These are phyloP conservation scores for Vickermania spadyakhi DNA, from an alignment of 208 protist genomes.

Conservation along the genomic window DNA sequence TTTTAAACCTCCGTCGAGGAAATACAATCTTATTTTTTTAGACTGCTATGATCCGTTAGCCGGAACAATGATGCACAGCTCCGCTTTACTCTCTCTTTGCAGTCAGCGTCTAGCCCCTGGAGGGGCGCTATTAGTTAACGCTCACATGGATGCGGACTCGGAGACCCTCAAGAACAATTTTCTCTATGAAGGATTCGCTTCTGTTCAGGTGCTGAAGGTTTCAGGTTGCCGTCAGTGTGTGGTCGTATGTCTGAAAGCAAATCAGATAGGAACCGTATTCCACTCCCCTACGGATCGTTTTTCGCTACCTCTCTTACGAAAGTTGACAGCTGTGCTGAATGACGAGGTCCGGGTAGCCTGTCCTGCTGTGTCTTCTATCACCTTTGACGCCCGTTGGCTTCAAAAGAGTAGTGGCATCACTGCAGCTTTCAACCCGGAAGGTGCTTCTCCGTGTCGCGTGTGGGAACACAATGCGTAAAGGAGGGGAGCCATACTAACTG, in stretches of 20 bases:
- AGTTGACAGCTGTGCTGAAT: too few species aligned
- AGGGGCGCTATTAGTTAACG: slow-evolving; percentile 63
- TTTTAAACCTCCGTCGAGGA: neutral
- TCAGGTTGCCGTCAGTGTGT: slow-evolving; percentile 50
- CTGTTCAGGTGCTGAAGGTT: slow-evolving; percentile 62
- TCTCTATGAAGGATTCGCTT: slow-evolving; percentile 31
- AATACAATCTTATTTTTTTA: slow-evolving; percentile 67
- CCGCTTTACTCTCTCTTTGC: slow-evolving; percentile 39
- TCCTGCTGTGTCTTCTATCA: neutral
- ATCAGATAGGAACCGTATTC: too few species aligned
- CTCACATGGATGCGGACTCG: slow-evolving; percentile 32
- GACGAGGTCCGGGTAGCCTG: too few species aligned
- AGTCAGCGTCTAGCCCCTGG: slow-evolving; percentile 31
- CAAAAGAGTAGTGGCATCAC: neutral
- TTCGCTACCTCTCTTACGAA: too few species aligned
- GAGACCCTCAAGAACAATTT: slow-evolving; percentile 22
- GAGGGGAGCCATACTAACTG: too few species aligned
- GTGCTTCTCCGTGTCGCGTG: slow-evolving; percentile 12
- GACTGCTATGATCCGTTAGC: slow-evolving; percentile 75
- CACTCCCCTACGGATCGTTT: too few species aligned
- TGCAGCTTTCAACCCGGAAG: slow-evolving; percentile 2
- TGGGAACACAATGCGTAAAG: slow-evolving; percentile 29
- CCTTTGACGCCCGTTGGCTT: slow-evolving; percentile 2
- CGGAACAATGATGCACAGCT: slow-evolving; percentile 68
- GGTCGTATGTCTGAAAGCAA: slow-evolving; percentile 23